Percentiles rank a stretch among this genome's conserved stretches.
Conservation (phyloP, 2,329 filamentous ascomycete species). For the Ilyonectria mors-panacis region DNA sequence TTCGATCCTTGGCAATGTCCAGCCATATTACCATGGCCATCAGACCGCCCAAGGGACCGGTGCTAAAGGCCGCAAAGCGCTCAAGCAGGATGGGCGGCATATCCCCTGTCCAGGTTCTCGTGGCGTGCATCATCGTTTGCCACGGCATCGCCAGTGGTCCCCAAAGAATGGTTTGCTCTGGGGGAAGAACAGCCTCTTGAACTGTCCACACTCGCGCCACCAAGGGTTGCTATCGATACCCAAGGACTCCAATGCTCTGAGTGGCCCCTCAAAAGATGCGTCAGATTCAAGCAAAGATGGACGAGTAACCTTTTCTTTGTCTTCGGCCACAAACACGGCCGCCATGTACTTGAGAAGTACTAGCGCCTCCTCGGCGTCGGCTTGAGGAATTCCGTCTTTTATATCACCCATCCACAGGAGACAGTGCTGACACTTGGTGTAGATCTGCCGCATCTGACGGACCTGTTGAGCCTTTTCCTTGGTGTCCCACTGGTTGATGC, state of each 20-base stretch:
- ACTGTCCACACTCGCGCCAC: constrained; percentile 30
- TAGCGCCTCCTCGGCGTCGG: constrained; percentile 17
- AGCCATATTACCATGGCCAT: constrained; percentile 30
- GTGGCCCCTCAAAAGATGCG: constrained; percentile 8
- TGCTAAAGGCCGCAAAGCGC: not conserved
- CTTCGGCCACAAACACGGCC: constrained; percentile 11
- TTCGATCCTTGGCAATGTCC: not conserved
- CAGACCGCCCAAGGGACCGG: not conserved
- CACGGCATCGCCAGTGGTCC: constrained; percentile 23
- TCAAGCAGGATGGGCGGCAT: not conserved
- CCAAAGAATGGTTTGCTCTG: constrained; percentile 18
- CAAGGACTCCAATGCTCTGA: constrained; percentile 26
- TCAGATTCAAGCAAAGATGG: constrained; percentile 12
- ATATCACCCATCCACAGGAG: constrained; percentile 32
- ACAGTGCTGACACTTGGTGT: constrained; percentile 19
- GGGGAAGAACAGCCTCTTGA: constrained; percentile 31
- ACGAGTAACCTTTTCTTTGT: constrained; percentile 2
- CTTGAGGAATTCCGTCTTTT: not conserved
- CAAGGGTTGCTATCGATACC: constrained; percentile 19
- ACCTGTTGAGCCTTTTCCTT: constrained; percentile 30
- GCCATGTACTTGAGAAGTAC: constrained; percentile 30
- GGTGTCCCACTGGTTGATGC: constrained; percentile 34
- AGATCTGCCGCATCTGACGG: constrained; percentile 30
- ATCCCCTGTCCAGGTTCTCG: constrained; percentile 15
- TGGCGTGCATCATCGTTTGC: constrained; percentile 20